These are phyloP conservation scores for Endothia cerciana DNA, from an alignment of 2,329 filamentous ascomycete species.

Conservation along the genomic window DNA sequence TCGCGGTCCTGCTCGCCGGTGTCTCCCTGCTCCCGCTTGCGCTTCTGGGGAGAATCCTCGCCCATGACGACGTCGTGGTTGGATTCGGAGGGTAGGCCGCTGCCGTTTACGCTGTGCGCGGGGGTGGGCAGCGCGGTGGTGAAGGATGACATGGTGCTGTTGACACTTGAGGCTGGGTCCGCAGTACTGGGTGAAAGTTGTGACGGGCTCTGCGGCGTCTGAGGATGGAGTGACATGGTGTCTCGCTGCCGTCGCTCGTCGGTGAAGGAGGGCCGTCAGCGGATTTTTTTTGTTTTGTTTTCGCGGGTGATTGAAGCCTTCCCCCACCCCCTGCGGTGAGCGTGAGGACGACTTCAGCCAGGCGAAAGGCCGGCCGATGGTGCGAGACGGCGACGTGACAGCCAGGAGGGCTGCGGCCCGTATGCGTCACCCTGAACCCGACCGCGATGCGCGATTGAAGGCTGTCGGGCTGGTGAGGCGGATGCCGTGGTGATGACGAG, in stretches of 20 bases:
- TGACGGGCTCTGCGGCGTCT: slow-evolving; percentile 70
- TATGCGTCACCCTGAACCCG: neutral
- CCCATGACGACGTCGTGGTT: slow-evolving; percentile 48
- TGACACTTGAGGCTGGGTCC: slow-evolving; percentile 55
- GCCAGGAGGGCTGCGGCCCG: slow-evolving; percentile 17
- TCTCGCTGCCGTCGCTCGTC: slow-evolving; percentile 19
- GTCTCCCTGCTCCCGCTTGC: slow-evolving; percentile 64
- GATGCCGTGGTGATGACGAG: slow-evolving; percentile 15
- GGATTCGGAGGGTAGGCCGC: slow-evolving; percentile 49
- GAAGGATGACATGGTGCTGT: slow-evolving; percentile 55
- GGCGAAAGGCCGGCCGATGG: neutral
- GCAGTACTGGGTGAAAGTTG: slow-evolving; percentile 61
- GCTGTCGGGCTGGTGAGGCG: slow-evolving; percentile 6
- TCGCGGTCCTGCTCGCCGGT: slow-evolving; percentile 51
- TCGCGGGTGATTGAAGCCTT: slow-evolving; percentile 10
- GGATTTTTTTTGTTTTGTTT: too few relatives aligned
- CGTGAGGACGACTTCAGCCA: slow-evolving; percentile 13
- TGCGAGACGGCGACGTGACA: slow-evolving; percentile 18
- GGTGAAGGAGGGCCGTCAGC: slow-evolving; percentile 14
- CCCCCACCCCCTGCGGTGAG: neutral
- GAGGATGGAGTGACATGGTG: slow-evolving; percentile 69
- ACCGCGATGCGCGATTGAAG: slow-evolving; percentile 15
- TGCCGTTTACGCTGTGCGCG: slow-evolving; percentile 65
- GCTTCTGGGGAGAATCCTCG: slow-evolving; percentile 62
- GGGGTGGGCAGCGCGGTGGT: slow-evolving; percentile 63